Percentiles rank a stretch among this genome's conserved stretches.
Conservation (phyloP, 495 filamentous ascomycete species). For the Polyplosphaeria fusca region DNA sequence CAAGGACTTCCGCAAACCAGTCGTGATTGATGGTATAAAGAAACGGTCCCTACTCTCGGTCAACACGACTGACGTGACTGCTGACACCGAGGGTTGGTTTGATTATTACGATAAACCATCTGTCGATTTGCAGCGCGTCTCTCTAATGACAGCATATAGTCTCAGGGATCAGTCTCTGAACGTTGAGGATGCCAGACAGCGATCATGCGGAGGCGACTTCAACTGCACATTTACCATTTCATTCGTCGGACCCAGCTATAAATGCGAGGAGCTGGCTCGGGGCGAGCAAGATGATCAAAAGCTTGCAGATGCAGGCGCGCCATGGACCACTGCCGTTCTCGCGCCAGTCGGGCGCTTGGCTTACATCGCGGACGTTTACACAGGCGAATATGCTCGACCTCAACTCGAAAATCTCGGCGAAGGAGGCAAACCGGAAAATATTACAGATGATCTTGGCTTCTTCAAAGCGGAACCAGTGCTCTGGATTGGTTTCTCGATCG, state of each 20-base stretch:
- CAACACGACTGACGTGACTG: constrained; percentile 37
- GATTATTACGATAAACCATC: constrained; percentile 42
- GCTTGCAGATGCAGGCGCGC: constrained; percentile 7
- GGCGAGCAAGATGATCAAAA: constrained; percentile 9
- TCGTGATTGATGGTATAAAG: constrained; percentile 31
- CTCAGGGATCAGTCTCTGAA: constrained; percentile 14
- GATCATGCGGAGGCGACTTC: constrained; percentile 31
- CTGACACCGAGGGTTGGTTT: constrained; percentile 9
- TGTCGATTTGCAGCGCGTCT: constrained; percentile 25
- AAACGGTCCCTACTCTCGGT: constrained; percentile 32
- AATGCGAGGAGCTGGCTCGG: constrained; percentile 33
- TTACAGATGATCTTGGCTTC: constrained; percentile 29
- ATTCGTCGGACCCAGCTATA: constrained; percentile 42
- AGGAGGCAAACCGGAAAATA: constrained; percentile 2
- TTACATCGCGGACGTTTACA: constrained; percentile 34
- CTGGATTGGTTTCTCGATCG: constrained; percentile 39
- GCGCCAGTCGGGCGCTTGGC: constrained; percentile 34
- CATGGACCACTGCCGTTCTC: constrained; percentile 28
- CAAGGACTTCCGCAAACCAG: constrained; percentile 26
- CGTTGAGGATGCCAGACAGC: constrained; percentile 8
- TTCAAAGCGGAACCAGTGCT: constrained; percentile 39
- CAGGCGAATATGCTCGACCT: constrained; percentile 24
- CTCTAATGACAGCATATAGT: constrained; percentile 33
- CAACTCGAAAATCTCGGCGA: constrained; percentile 2
- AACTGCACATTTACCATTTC: constrained; percentile 40